Base-by-base conservation (phyloP, 768 basidiomycete species). In the Albatrellus ellisii region DNA sequence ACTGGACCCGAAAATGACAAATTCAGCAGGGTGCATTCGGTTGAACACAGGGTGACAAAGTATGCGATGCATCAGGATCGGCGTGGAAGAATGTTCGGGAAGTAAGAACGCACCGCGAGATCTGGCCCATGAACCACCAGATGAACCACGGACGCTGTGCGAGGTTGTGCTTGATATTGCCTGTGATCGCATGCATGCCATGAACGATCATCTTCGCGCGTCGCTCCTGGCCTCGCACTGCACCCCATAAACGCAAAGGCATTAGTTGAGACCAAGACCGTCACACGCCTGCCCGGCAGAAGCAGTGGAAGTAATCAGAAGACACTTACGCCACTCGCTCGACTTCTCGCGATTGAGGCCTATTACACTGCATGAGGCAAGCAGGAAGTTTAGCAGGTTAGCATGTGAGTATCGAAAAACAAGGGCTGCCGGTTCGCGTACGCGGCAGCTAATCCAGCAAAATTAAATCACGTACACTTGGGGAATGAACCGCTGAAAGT, bases 41-140 rank as follows among this genome's bases (percentile, higher is more conserved):
- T n/a, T n/a, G n/a, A n/a, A n/a, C n/a, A n/a, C n/a, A n/a, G n/a
- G n/a, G n/a, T n/a, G 41, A 45, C 39, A 11, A 39, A 46, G 44
- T 26, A 46, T 34, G 7, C 43, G 43, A 15, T 22, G 28, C 9
- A 33, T 31, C 40, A 45, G 38, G 21, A 26, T 42, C 15, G 21
- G 12, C 34, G 44, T 20, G 9, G 10, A 10, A 11, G n/a, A n/a
- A n/a, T n/a, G n/a, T n/a, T n/a, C n/a, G n/a, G n/a, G n/a, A n/a
- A 43, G 34, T 24, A 28, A 20, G 37, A 33, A 55, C 54, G 41
- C 45, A 71, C 75, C 73, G 68, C 53, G 58, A 65, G 42, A 78
- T 67, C 57, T 81, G 77, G n/a, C 68, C 67, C 73, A 79, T 76
- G 49, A 81, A 79, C 77, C 77, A 80, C 53, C 77, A 78, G 18